Evolutionary conservation across 306 rosid species (phyloP), one percentile per base, ranked within the genome.

Genomic region (Trifolium dubium): DNA sequence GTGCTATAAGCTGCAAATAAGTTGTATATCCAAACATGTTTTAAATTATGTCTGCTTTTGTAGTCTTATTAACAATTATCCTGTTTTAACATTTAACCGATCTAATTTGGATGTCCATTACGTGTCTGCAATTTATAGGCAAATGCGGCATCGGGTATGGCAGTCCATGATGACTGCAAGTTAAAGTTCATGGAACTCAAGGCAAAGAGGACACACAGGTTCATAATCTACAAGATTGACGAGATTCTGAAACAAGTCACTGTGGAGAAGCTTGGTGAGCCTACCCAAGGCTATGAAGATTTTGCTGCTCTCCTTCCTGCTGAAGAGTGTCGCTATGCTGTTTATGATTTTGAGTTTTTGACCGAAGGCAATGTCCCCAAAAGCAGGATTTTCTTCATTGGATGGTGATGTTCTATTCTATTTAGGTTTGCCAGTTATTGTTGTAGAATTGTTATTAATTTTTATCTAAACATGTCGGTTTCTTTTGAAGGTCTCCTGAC

Each of bases 81-180:
- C 14, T 5, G 13, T 62, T 30, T 62, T 10, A 23, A 23, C 23
- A 23, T 23, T 23, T 23, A 29, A 37, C 10, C 54, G 35, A 63
- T 15, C 47, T 29, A 4, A 49, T 63, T 63, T 50, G 29, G n/a
- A 34, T 49, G 53, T 6, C 8, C 12, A 19, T 62, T 32, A 47
- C 19, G 46, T 61, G 62, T 74, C 4, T 64, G n/a, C 7, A 39
- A 75, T 54, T 54, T 66, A 23, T 73, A 75, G 79, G 79, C 79
- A 28, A 75, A 75, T 30, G 79, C 79, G 30, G 79, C 79, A 6
- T 75, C 79, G 0, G 79, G 79, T 19, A 75, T 75, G 59, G 79
- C 79, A 1, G 79, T 75, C 73, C 79, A 75, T 75, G 79, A 75
- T 75, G 79, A 75, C 73, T 75, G 79, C 73, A 75, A 75, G 66